Conservation (phyloP, 805 yeast species). For the Pichia ethanolica region DNA sequence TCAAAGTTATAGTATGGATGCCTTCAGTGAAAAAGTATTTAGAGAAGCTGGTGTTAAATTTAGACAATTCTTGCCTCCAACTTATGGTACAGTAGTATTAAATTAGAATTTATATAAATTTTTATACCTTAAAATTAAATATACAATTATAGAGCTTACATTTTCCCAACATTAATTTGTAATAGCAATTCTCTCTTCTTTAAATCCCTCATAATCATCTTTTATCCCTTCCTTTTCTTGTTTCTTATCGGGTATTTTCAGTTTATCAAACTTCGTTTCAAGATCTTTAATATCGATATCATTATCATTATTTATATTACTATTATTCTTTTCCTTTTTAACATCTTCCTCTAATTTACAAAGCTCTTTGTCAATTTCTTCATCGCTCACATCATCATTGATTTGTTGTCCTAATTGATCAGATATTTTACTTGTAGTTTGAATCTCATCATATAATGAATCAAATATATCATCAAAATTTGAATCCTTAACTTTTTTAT, state of each 20-base stretch:
- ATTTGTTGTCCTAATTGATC: constrained; percentile 10
- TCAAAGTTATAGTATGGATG: constrained; percentile 89
- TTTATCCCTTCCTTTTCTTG: neutral
- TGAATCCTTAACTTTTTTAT: constrained; percentile 14
- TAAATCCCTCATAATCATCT: neutral
- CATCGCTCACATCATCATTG: constrained; percentile 13
- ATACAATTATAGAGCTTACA: too few species aligned
- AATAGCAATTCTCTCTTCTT: too few species aligned
- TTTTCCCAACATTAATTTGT: too few species aligned
- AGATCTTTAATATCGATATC: constrained; percentile 2
- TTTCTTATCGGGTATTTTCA: constrained; percentile 8
- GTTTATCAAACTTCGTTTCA: constrained; percentile 5
- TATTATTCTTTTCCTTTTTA: constrained; percentile 2
- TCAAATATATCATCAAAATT: constrained; percentile 19
- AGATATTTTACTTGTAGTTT: constrained; percentile 15
- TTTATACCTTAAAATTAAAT: too few species aligned
- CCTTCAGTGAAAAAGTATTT: constrained; percentile 61
- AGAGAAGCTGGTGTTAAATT: constrained; percentile 64
- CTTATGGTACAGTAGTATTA: constrained; percentile 20
- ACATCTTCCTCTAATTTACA: constrained; percentile 8
- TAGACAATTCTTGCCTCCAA: constrained; percentile 48
- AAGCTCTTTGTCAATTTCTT: constrained; percentile 21
- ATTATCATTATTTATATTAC: neutral
- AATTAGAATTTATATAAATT: neutral
- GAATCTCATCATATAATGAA: constrained; percentile 13